Base-by-base conservation (phyloP, 23 red algal species). In the Gracilaria gracilis region DNA sequence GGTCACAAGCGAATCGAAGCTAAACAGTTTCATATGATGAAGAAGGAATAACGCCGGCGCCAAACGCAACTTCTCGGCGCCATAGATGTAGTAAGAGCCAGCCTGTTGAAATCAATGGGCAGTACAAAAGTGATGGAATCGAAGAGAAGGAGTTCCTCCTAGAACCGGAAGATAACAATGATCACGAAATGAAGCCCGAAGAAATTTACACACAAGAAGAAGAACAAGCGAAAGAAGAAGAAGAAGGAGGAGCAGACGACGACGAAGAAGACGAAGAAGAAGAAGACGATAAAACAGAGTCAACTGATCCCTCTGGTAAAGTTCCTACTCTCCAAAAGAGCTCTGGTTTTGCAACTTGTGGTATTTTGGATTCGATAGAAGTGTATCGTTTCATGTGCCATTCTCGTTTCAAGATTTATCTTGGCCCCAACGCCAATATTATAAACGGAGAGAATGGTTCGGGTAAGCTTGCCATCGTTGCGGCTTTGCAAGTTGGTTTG, bases 341-440 rank as follows among this genome's bases (percentile, higher is more conserved):
- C 17, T 40, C 57, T 33, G 90, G 85, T 36, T 89, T 89, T 19
- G 93, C 93, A 39, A 75, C 46, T 20, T 90, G 78, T 29, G 97
- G 97, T 49, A 93, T 98, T 48, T 79, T 98, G 44, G 49, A 90
- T 55, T 94, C 85, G 21, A 84, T 98, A 31, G 82, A 67, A 33
- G 23, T 98, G 90, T 62, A 94, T 67, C 93, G 93, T 80, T 98
- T 98, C 84, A 96, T 98, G 93, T 92, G 97, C 78, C 97, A 98
- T 78, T 44, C 44, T 12, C 77, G 90, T 76, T 95, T 96, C 79
- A 89, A 95, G 62, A 91, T 94, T 59, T 55, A 61, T 0, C 79
- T 98, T 34, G 93, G 93, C 1, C 94, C 93, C 19, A 98, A 96
- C 64, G 93, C 96, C 11, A 98, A 98, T 53, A 96, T 98, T 59